Evolutionary conservation across 2,329 filamentous ascomycete genomes (phyloP).

Genomic region (Plectosphaerella cucumerina): DNA sequence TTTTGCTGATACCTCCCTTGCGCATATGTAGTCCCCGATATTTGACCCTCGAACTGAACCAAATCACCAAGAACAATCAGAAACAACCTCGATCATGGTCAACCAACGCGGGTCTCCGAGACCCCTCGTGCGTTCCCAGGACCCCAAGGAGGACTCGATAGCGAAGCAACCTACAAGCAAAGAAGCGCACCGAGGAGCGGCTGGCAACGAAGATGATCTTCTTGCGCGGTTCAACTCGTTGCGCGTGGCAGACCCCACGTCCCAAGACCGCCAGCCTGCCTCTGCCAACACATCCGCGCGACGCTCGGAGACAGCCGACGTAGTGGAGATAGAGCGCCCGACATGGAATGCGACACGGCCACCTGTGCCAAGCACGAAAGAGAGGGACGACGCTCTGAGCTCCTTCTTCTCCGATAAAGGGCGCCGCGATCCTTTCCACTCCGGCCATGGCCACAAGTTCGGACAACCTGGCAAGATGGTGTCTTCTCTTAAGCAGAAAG

Average conservation of each 20-base stretch:
- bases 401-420: slow-evolving; percentile 12
- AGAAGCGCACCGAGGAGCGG: slow-evolving; percentile 12
- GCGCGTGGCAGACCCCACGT: slow-evolving; percentile 6
- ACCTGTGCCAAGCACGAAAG: slow-evolving; percentile 4
- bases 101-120: slow-evolving; percentile 42
- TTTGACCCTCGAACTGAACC: too few relatives aligned
- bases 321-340: slow-evolving; percentile 11
- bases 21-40: too few relatives aligned
- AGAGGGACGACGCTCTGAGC: slow-evolving; percentile 11
- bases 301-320: slow-evolving; percentile 5
- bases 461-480: slow-evolving; percentile 38
- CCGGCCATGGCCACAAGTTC: slow-evolving; percentile 14
- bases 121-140: slow-evolving; percentile 35
- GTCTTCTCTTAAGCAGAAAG: slow-evolving; percentile 51
- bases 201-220: slow-evolving; percentile 12
- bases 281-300: slow-evolving; percentile 3
- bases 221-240: slow-evolving; percentile 11
- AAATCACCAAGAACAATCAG: too few relatives aligned
- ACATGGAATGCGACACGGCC: not conserved
- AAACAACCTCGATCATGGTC: slow-evolving; percentile 31
- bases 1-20: too few relatives aligned
- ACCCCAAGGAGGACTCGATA: slow-evolving; percentile 24
- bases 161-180: slow-evolving; percentile 4
- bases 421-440: slow-evolving; percentile 7
- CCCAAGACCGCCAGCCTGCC: slow-evolving; percentile 2